Conservation (phyloP, 768 basidiomycete genomes). For the Paxillus rubicundulus region DNA sequence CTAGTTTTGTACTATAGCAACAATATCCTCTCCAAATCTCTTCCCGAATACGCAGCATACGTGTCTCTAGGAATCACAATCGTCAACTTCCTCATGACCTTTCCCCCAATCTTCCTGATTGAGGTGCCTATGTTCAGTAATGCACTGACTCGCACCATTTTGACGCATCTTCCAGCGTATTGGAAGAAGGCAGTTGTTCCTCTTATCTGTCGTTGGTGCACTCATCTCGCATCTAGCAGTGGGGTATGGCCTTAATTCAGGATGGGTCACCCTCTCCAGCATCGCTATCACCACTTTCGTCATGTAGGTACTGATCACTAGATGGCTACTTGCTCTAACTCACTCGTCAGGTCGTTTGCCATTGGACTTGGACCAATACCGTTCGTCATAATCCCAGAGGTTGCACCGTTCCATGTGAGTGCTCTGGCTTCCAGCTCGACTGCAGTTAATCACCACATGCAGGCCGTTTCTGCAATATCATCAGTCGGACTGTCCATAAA, state of each 20-base stretch:
- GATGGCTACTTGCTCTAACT: neutral
- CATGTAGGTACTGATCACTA: conserved; percentile 48
- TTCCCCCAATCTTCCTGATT: conserved; percentile 84
- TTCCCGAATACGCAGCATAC: conserved; percentile 78
- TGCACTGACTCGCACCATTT: conserved; percentile 1
- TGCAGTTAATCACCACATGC: conserved; percentile 1
- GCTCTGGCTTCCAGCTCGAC: neutral
- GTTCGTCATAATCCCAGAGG: conserved; percentile 89
- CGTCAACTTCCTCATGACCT: conserved; percentile 72
- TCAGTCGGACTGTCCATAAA: conserved; percentile 72
- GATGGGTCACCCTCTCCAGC: conserved; percentile 60
- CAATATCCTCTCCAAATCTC: conserved; percentile 74
- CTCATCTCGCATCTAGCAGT: conserved; percentile 62
- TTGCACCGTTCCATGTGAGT: conserved; percentile 76
- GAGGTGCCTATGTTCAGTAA: conserved; percentile 47
- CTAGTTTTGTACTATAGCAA: conserved; percentile 90
- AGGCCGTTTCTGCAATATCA: conserved; percentile 82
- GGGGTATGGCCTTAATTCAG: conserved; percentile 67
- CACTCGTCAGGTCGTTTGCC: conserved; percentile 68
- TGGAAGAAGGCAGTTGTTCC: conserved; percentile 70
- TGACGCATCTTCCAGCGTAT: conserved; percentile 47
- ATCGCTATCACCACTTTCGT: conserved; percentile 77
- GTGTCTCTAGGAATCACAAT: conserved; percentile 82
- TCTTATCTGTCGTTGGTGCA: conserved; percentile 63
- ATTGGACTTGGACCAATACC: conserved; percentile 90